Evolutionary conservation across 441 rosid species (phyloP).

Genomic region (Aleurites moluccanus): DNA sequence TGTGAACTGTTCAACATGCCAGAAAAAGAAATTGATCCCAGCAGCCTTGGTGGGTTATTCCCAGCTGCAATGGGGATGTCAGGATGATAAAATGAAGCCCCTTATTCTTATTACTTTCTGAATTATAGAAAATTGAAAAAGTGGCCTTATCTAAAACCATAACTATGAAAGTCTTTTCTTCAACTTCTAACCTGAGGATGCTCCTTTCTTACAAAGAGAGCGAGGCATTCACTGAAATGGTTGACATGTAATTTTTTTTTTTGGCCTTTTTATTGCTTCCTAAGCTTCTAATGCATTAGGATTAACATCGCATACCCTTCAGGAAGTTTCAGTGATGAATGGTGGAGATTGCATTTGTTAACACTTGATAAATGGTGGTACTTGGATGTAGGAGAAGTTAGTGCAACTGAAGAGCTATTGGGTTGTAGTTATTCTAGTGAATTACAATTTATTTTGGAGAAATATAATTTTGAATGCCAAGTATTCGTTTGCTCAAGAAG

Average conservation of each 20-base stretch:
- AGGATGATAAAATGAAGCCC: conserved; percentile 3
- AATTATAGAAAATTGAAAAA: background rate
- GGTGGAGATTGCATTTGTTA: background rate
- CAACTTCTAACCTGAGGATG: background rate
- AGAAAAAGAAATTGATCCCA: background rate
- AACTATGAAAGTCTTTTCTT: background rate
- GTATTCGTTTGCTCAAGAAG: background rate
- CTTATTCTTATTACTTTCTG: background rate
- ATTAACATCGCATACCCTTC: background rate
- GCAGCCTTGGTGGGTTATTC: background rate
- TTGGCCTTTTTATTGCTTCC: background rate
- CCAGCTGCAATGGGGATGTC: background rate
- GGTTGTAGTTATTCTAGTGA: background rate
- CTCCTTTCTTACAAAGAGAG: background rate
- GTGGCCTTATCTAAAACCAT: background rate
- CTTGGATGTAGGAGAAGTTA: background rate
- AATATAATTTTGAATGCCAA: background rate
- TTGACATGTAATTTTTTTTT: background rate
- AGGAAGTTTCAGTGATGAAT: background rate
- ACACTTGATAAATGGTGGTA: background rate
- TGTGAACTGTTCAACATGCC: background rate
- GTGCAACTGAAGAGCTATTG: background rate
- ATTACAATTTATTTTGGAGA: background rate
- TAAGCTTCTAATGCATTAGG: background rate
- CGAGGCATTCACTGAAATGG: background rate